phyloP scores from a whole-genome alignment of 2,329 filamentous ascomycete species.

The Penicillium sp. region DNA sequence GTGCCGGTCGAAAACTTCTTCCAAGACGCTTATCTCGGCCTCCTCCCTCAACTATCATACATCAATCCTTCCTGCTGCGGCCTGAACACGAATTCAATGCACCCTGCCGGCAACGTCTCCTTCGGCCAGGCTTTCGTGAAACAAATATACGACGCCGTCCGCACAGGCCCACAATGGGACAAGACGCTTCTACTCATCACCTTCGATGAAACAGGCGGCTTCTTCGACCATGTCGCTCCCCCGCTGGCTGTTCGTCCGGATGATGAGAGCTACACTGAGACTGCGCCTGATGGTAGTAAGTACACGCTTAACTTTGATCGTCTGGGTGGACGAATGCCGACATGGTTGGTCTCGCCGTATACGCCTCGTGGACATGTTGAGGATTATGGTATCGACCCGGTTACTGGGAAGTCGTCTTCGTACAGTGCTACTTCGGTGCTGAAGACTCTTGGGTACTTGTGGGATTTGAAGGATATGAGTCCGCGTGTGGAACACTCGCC shows the following conservation, averaged over 20 bases:
- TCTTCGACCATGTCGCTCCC: conserved; percentile 37
- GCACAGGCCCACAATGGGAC: conserved; percentile 36
- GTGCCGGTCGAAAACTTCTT: conserved; percentile 33
- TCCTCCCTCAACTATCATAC: conserved; percentile 33
- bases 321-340: conserved; percentile 31
- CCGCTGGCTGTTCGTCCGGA: conserved; percentile 35
- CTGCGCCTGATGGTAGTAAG: conserved; percentile 21
- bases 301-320: conserved; percentile 31
- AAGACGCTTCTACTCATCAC: conserved; percentile 35
- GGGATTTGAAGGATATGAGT: conserved; percentile 31
- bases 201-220: conserved; percentile 39
- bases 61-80: conserved; percentile 39
- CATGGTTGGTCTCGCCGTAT: conserved; percentile 32
- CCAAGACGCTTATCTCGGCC: conserved; percentile 30
- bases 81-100: conserved; percentile 30
- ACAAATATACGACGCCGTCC: conserved; percentile 37
- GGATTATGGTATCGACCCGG: conserved; percentile 29
- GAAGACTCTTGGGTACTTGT: conserved; percentile 32
- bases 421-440: conserved; percentile 32
- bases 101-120: conserved; percentile 33
- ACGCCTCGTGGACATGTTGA: conserved; percentile 25
- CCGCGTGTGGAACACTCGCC: conserved; percentile 31
- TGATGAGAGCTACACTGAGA: conserved; percentile 36
- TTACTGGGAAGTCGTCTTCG: conserved; percentile 23
- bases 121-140: conserved; percentile 38